Percentiles rank a stretch among this genome's conserved stretches.
phyloP scores from a whole-genome alignment of 2,329 filamentous ascomycete genomes.

The Monilinia polystroma region DNA sequence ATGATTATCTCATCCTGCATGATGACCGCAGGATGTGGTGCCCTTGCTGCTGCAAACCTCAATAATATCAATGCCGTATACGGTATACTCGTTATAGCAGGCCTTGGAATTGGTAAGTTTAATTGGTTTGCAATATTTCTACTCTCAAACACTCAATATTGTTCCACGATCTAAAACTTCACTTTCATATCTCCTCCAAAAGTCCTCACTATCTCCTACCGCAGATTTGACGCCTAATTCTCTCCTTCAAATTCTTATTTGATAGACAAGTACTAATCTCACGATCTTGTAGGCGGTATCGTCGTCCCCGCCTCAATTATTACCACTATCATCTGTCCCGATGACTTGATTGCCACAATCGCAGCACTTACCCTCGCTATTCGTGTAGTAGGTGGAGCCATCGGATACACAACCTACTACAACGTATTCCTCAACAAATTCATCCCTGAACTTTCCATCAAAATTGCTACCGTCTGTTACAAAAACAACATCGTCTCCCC shows the following conservation, averaged over 20 bases:
- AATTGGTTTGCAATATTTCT: background rate
- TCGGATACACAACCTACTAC: slow-evolving; percentile 61
- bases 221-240: background rate
- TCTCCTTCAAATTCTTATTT: background rate
- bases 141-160: background rate
- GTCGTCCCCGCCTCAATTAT: slow-evolving; percentile 68
- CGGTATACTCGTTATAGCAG: slow-evolving; percentile 57
- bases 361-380: slow-evolving; percentile 68
- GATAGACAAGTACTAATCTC: background rate
- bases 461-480: slow-evolving; percentile 29
- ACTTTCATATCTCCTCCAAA: background rate
- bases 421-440: slow-evolving; percentile 53
- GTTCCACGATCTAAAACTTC: background rate
- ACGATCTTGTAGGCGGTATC: slow-evolving; percentile 47
- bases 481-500: slow-evolving; percentile 38
- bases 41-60: slow-evolving; percentile 50
- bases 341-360: slow-evolving; percentile 68
- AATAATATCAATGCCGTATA: slow-evolving; percentile 58
- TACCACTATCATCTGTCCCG: slow-evolving; percentile 66
- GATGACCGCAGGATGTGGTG: slow-evolving; percentile 62
- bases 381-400: slow-evolving; percentile 64
- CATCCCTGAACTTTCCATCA: slow-evolving; percentile 34
- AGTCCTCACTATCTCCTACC: background rate
- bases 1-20: slow-evolving; percentile 58
- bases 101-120: slow-evolving; percentile 56